phyloP scores from a whole-genome alignment of 345 rosid species.

The Pugionium cornutum region DNA sequence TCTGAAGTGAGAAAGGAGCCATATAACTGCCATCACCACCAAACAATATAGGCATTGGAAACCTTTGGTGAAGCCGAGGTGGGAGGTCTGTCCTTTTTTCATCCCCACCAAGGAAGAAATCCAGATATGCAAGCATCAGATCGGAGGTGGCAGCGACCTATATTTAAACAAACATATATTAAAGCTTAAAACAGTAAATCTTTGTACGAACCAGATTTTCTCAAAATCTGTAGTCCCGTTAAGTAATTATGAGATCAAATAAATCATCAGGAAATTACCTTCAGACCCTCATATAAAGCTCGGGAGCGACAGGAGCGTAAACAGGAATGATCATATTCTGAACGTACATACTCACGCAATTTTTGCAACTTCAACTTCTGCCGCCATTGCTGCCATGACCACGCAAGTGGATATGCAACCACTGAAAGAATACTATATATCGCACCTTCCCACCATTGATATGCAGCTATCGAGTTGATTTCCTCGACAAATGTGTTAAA shows the following conservation, averaged over 20 bases:
- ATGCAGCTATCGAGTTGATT: constrained; percentile 89
- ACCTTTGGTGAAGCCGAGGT: constrained; percentile 72
- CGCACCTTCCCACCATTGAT: constrained; percentile 99
- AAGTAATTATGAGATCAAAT: constrained; percentile 19
- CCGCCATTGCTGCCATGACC: constrained; percentile 99
- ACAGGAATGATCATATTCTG: constrained; percentile 98
- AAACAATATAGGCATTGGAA: constrained; percentile 77
- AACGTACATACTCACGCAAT: constrained; percentile 94
- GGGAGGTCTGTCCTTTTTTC: constrained; percentile 94
- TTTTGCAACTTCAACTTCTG: constrained; percentile 78
- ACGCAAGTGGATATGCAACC: constrained; percentile 83
- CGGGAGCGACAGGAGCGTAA: constrained; percentile 98
- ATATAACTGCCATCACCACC: constrained; percentile 99
- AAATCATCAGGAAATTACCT: constrained; percentile 55
- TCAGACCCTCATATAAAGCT: constrained; percentile 97
- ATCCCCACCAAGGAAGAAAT: constrained; percentile 98
- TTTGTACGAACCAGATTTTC: constrained; percentile 19
- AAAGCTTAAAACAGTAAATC: constrained; percentile 13
- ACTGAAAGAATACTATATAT: constrained; percentile 75
- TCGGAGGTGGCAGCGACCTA: constrained; percentile 98
- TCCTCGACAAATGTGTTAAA: constrained; percentile 95
- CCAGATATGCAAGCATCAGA: constrained; percentile 92
- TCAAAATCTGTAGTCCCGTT: constrained; percentile 19
- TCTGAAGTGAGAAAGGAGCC: constrained; percentile 94
- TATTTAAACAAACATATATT: constrained; percentile 11